Evolutionary conservation across 192 early-diverging fungal species (phyloP), one percentile per base, ranked within the genome.

Genomic region (Umbelopsis isabellina): DNA sequence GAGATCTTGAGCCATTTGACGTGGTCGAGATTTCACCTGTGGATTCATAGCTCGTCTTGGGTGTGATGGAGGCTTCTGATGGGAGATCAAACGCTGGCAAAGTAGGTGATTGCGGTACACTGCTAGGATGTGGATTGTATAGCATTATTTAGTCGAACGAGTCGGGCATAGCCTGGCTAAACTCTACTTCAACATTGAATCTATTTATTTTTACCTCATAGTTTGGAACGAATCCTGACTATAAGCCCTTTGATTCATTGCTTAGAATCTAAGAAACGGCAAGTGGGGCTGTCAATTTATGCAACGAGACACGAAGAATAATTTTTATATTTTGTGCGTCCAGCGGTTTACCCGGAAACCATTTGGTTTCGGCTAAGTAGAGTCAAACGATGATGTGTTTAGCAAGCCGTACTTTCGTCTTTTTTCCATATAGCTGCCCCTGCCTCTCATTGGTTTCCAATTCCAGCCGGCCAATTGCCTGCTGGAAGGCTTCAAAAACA

Each of bases 31-130:
- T 16, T 0, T 61, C 55, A 16, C 25, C 16, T 11, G 21, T 1
- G 27, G 30, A 35, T 8, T 61, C 55, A 35, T 61, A 61, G 7
- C 55, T 61, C 18, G 55, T 61, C 4, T 61, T 30, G 13, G 55
- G 55, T 33, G 55, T 61, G 30, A 61, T 37, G 30, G 27, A 16
- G 4, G 12, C 3, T 35, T 61, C 55, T 10, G 55, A 41, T 41
- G 37, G 37, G 6, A 41, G 55, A 27, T 61, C 55, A 16, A n/a
- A 61, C 0, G 55, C 25, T 61, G 55, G 55, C 25, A 61, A 61
- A n/a, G 55, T 61, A 16, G 55, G 55, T 33, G 55, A 61, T 35
- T 61, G 55, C 2, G 55, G 55, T 35, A 35, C 27, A 18, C 55
- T 61, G 30, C 1, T 18, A 35, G 13, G 4, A 35, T 35, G 27